Evolutionary conservation across 345 rosid genomes (phyloP), one percentile per base, ranked within the genome.

Genomic region (Zanthoxylum bungeanum): DNA sequence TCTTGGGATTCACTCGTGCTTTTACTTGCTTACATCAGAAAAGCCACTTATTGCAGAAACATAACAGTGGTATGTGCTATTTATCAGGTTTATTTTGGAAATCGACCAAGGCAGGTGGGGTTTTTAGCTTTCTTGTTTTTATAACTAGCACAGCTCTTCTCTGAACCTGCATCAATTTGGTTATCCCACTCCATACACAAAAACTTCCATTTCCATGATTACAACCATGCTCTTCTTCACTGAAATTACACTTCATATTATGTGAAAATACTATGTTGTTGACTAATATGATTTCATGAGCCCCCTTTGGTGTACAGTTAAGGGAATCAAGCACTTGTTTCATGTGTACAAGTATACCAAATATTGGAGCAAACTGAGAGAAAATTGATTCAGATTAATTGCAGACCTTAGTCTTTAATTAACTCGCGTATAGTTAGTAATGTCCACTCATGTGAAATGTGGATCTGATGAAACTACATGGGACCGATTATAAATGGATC

Each of bases 121-220:
- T n/a, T n/a, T n/a, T n/a, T n/a, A n/a, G n/a, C n/a, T n/a, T n/a
- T n/a, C n/a, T n/a, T n/a, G n/a, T n/a, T n/a, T n/a, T n/a, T n/a
- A n/a, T n/a, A n/a, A n/a, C n/a, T n/a, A n/a, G n/a, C n/a, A n/a
- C n/a, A n/a, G n/a, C n/a, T n/a, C n/a, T n/a, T n/a, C n/a, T n/a
- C n/a, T n/a, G n/a, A n/a, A n/a, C n/a, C n/a, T n/a, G 91, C 87
- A 55, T 91, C 98, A 11, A 88, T 75, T 79, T 86, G 89, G 92
- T 66, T 91, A 77, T 82, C 88, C 60, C 87, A 82, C 42, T 89
- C 87, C 83, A 80, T 91, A 55, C 75, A 81, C 92, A 86, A 85
- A 63, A 85, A 66, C 16, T 93, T 93, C 62, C 95, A 73, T 75
- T 86, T 69, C 79, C 97, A 88, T 69, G 97, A 84, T 76, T 89